Conservation (phyloP, 2,329 filamentous ascomycete species). For the Nothophoma quercina region DNA sequence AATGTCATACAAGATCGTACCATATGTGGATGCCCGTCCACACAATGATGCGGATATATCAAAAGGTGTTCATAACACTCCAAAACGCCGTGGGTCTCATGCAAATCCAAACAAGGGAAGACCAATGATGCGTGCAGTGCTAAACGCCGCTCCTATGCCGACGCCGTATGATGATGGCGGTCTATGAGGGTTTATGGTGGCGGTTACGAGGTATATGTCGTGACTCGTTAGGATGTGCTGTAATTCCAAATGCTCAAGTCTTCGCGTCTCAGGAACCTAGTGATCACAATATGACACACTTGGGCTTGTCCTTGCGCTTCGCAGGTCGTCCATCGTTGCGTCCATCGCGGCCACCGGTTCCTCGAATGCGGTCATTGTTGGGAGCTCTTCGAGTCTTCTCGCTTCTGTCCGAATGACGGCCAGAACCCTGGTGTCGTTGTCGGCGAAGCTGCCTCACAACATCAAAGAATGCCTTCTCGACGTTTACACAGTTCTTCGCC, state of each 20-base stretch:
- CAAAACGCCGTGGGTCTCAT: conserved; percentile 44
- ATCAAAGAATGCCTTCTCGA: conserved; percentile 98
- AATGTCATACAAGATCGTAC: conserved; percentile 31
- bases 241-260: conserved; percentile 35
- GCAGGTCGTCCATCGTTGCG: conserved; percentile 19
- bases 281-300: conserved; percentile 46
- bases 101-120: conserved; percentile 33
- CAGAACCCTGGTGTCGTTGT: conserved; percentile 67
- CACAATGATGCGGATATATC: conserved; percentile 21
- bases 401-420: conserved; percentile 27
- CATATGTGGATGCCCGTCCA: conserved; percentile 22
- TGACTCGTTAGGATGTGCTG: conserved; percentile 37
- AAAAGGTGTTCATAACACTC: conserved; percentile 30
- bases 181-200: conserved; percentile 41
- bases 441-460: conserved; percentile 89
- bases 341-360: conserved; percentile 25
- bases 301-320: conserved; percentile 39
- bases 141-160: conserved; percentile 49
- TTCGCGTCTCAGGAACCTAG: conserved; percentile 12
- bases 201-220: conserved; percentile 35
- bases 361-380: conserved; percentile 28
- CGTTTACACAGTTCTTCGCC: conserved; percentile 97
- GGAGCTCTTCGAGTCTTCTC: conserved; percentile 22
- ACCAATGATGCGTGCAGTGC: conserved; percentile 40
- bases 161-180: conserved; percentile 38